phyloP scores from a whole-genome alignment of 768 basidiomycete genomes.

The Rossbeevera mucosa region DNA sequence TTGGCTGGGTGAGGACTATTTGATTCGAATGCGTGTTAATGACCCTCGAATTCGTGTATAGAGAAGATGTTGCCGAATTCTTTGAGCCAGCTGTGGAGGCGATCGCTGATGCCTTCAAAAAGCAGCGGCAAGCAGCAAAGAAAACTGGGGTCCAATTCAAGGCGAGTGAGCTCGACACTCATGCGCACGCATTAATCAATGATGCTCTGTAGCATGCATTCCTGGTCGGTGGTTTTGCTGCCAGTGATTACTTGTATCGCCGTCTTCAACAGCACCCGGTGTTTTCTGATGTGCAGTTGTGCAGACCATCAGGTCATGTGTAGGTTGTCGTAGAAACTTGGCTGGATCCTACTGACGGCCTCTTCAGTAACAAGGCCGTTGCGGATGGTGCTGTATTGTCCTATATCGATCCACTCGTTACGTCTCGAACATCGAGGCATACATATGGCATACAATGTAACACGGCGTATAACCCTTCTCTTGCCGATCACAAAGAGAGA shows the following conservation, averaged over 20 bases:
- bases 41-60: slow-evolving; percentile 2
- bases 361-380: slow-evolving; percentile 41
- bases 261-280: slow-evolving; percentile 36
- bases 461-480: slow-evolving; percentile 22
- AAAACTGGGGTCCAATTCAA: slow-evolving; percentile 23
- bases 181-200: background rate
- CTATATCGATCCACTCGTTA: slow-evolving; percentile 44
- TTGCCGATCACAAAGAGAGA: slow-evolving; percentile 37
- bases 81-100: slow-evolving; percentile 42
- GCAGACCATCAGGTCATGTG: slow-evolving; percentile 48
- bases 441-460: slow-evolving; percentile 36
- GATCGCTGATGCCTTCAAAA: slow-evolving; percentile 32
- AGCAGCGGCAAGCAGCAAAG: slow-evolving; percentile 22
- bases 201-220: slow-evolving; percentile 28
- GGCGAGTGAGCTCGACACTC: background rate
- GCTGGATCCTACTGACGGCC: background rate
- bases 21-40: background rate
- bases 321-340: slow-evolving; percentile 13
- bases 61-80: slow-evolving; percentile 34
- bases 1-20: slow-evolving; percentile 31
- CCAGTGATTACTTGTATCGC: slow-evolving; percentile 43
- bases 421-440: slow-evolving; percentile 38
- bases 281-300: slow-evolving; percentile 36
- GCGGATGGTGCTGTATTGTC: slow-evolving; percentile 44
- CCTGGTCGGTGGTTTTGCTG: slow-evolving; percentile 50